Evolutionary conservation across 1,284 basidiomycete species (phyloP), one percentile per base, ranked within the genome.

Genomic region (Rhodotorula sp.): DNA sequence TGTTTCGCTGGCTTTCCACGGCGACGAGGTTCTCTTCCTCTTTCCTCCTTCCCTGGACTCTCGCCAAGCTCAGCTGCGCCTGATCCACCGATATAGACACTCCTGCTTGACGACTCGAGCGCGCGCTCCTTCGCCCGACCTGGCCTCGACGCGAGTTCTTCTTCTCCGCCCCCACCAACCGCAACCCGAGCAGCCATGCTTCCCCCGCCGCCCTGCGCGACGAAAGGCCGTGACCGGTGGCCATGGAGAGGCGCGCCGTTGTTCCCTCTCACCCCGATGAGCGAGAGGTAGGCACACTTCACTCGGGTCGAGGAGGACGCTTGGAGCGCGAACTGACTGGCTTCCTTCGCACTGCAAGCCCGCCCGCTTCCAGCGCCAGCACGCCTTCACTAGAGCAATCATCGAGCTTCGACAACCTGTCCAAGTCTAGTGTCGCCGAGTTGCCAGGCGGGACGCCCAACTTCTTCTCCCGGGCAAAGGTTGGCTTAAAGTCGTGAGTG

Each of bases 171-270:
- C 39, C 39, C 39, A 44, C 39, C 39, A 44, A 10, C 19, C 11
- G 39, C 39, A 44, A 44, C 39, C 39, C 39, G 39, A 34, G 24
- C 36, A n/a, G 20, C 47, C 39, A 34, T 34, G n/a, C 22, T 22
- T 10, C 34, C 55, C 24, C 24, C 34, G 34, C 36, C 56, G 36
- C 30, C 49, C 4, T 19, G n/a, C 19, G 32, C 63, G 5, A 20
- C 46, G n/a, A 20, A 17, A 22, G 58, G 56, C 5, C 49, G 57
- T 15, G 64, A 66, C 9, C 52, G 29, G 6, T 66, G 39, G 36
- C 64, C 64, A 3, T 66, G 34, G 24, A 11, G 58, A 36, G 58
- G 64, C 9, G 44, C 44, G 4, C 58, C 64, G 20, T 52, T 66
- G 7, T 59, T 66, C n/a, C 64, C 64, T 5, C 30, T 66, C 32